Evolutionary conservation across 2,329 filamentous ascomycete genomes (phyloP), one percentile per base, ranked within the genome.

Genomic region (Colletotrichum tropicicola): DNA sequence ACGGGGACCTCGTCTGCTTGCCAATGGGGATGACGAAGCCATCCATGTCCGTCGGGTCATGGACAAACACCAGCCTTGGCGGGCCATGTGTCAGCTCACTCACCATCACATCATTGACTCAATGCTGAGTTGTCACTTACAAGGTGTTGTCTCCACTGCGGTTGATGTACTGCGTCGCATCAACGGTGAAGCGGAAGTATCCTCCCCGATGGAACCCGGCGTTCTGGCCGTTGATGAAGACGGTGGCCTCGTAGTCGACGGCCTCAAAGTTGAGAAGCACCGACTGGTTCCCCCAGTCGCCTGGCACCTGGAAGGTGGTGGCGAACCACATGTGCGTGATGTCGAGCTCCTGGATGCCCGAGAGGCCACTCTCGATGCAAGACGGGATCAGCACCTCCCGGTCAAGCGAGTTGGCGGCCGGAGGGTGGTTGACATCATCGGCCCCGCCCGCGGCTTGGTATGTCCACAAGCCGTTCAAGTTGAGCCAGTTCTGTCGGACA

Each of bases 41-140:
- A 2, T 80, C 79, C 28, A 74, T 72, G 69, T 92, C 90, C 0
- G 90, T 92, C 0, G 90, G 90, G 65, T 92, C 90, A 56, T 86
- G 85, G 0, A 91, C 89, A 69, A 88, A 89, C 2, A 92, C 87
- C 21, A 88, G 79, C 5, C 87, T 89, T 13, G 10, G 15, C 25
- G 8, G 4, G 10, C 7, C 27, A 4, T 25, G 19, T 48, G 13
- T 65, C 25, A 65, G 49, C 12, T 25, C 15, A n/a, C 10, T 15
- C 30, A 12, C n/a, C 6, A 23, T 12, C 1, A n/a, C 21, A 6
- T n/a, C 7, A 41, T 2, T 15, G 5, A 21, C 6, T 8, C 7
- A 5, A 12, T 5, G n/a, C 6, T 7, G 2, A 19, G 5, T 12
- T 45, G 12, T n/a, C 12, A 73, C 79, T 74, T 71, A 88, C 83